A percentile compares a stretch with the other conserved stretches of the same genome.
Conservation (phyloP, 768 basidiomycete genomes). For the Tulasnella sp. region DNA sequence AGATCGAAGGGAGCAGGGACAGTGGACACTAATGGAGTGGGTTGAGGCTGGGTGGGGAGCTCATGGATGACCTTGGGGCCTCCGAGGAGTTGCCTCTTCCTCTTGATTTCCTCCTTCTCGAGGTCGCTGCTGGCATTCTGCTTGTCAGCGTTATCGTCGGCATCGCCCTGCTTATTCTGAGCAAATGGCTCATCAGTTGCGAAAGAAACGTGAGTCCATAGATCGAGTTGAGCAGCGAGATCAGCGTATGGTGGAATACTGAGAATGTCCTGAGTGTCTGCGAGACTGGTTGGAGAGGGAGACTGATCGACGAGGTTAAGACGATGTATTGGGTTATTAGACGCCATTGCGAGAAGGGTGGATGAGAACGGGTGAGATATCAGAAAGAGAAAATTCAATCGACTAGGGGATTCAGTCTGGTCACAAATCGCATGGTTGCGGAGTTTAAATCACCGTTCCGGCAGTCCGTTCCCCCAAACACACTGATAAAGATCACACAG, state of each 20-base stretch:
- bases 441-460: no score
- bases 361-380: neutral
- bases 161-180: constrained; percentile 27
- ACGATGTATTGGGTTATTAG: constrained; percentile 39
- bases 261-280: constrained; percentile 43
- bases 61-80: constrained; percentile 21
- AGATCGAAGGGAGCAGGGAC: constrained; percentile 33
- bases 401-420: no score
- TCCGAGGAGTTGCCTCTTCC: constrained; percentile 7
- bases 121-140: constrained; percentile 24
- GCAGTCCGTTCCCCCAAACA: no score
- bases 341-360: constrained; percentile 7
- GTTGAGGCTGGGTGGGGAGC: constrained; percentile 25
- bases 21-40: constrained; percentile 15
- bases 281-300: constrained; percentile 29
- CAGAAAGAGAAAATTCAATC: neutral
- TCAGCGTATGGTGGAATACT: constrained; percentile 47
- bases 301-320: constrained; percentile 67
- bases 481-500: no score
- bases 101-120: constrained; percentile 2
- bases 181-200: constrained; percentile 58
- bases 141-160: constrained; percentile 32
- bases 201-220: constrained; percentile 76
- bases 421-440: no score
- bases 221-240: constrained; percentile 59